These are phyloP conservation scores for Neocucurbitaria cava DNA, from an alignment of 2,329 filamentous ascomycete species.

Conservation along the genomic window DNA sequence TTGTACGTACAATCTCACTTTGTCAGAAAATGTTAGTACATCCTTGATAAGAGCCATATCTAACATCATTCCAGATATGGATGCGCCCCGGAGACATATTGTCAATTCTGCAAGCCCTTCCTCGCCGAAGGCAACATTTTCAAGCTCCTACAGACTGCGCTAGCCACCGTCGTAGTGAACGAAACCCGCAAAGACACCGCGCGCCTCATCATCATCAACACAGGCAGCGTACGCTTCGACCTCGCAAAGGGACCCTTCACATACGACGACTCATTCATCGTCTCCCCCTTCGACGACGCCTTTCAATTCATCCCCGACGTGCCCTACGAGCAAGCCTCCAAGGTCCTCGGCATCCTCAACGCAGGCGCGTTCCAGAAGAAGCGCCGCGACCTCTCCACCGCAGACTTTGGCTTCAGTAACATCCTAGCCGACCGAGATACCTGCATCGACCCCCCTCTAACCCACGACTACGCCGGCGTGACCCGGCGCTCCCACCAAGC, in stretches of 20 bases:
- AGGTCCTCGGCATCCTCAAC: conserved; percentile 55
- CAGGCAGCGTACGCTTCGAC: conserved; percentile 67
- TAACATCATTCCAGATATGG: no score
- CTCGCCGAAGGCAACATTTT: conserved; percentile 62
- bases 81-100: conserved; percentile 67
- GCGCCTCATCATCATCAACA: conserved; percentile 67
- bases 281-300: conserved; percentile 62
- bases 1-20: no score
- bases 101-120: conserved; percentile 63
- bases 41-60: no score
- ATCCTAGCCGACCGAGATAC: conserved; percentile 51
- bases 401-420: conserved; percentile 48
- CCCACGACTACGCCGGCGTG: conserved; percentile 30
- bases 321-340: conserved; percentile 55
- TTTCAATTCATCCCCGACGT: conserved; percentile 64
- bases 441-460: conserved; percentile 58
- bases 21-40: no score
- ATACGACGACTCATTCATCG: conserved; percentile 60
- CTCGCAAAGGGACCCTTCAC: conserved; percentile 69
- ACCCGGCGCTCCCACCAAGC: conserved; percentile 38
- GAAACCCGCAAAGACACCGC: conserved; percentile 57
- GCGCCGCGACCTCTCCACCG: conserved; percentile 40
- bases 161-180: conserved; percentile 62
- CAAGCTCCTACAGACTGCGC: conserved; percentile 59
- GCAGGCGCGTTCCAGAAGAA: conserved; percentile 46